Evolutionary conservation across 1,139 yeast species (phyloP), one percentile per base, ranked within the genome.

Genomic region (Magnusiomyces magnusii): DNA sequence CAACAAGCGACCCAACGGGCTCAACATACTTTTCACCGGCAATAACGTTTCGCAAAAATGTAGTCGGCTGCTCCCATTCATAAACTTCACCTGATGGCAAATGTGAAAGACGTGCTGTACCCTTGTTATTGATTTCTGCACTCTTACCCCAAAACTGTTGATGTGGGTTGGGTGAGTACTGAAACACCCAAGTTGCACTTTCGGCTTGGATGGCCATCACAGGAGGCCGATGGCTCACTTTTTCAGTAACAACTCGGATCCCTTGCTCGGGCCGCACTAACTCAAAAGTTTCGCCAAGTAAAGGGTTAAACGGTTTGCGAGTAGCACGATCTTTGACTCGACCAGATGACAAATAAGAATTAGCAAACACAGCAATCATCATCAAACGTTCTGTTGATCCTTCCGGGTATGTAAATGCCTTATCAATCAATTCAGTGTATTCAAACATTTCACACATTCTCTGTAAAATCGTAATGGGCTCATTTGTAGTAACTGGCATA

Each of bases 101-200:
- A 54, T 85, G 76, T 1, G 78, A 77, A 56, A 91, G 76, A 55
- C 79, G 79, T 3, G 86, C 76, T 17, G 75, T 75, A 49, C 99
- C 99, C 57, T 81, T 83, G 63, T 90, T 89, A 55, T 81, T 80
- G 60, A 93, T 77, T 71, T 93, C 98, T 17, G 90, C 83, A 51
- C 91, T 86, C 73, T 93, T 93, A 57, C 98, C 98, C 96, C 97
- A 93, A 67, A 89, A 90, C 71, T 90, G 91, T 67, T 92, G 97
- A 36, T 83, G 80, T 0, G 99, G 98, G 39, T 85, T 78, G 1
- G 95, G 84, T 15, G 87, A 80, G 69, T 84, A 89, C 53, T 80
- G 79, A 56, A 90, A 76, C n/a, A 82, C 81, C 98, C 99, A 93
- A 36, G 79, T 74, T 13, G 75, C 73, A 24, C 89, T 78, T 62